Conservation (phyloP, 106 monocot species). For the Dendrobium chrysotoxum region DNA sequence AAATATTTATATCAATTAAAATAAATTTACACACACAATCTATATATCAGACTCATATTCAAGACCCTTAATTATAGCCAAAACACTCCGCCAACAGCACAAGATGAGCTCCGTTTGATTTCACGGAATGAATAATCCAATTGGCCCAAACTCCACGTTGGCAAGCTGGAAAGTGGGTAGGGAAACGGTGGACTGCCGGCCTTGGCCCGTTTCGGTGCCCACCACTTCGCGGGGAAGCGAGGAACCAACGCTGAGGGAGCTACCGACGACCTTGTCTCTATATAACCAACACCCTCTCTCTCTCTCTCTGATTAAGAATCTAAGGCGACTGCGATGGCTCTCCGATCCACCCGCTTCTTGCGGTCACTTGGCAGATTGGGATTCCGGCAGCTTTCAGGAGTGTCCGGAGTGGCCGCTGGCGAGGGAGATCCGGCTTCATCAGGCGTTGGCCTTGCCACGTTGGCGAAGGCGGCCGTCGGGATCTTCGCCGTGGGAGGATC, state of each 20-base stretch:
- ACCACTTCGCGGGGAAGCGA: neutral
- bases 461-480: slow-evolving; percentile 12
- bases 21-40: too few relatives aligned
- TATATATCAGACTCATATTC: too few relatives aligned
- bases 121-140: too few relatives aligned
- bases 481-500: slow-evolving; percentile 17
- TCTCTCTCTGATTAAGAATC: neutral
- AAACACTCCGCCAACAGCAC: too few relatives aligned
- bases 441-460: neutral
- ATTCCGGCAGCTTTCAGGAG: neutral
- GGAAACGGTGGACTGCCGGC: slow-evolving; percentile 1
- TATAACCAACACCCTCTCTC: neutral
- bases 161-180: neutral
- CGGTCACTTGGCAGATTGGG: neutral
- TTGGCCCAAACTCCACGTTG: neutral
- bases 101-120: too few relatives aligned
- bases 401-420: neutral
- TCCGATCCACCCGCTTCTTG: neutral
- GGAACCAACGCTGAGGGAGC: neutral
- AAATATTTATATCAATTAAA: too few relatives aligned
- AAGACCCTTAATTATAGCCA: too few relatives aligned
- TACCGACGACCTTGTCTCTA: neutral
- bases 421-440: neutral
- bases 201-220: neutral
- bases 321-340: slow-evolving; percentile 2